Conservation (phyloP, 2,329 filamentous ascomycete genomes). For the Calonectria pseudoreteaudii region DNA sequence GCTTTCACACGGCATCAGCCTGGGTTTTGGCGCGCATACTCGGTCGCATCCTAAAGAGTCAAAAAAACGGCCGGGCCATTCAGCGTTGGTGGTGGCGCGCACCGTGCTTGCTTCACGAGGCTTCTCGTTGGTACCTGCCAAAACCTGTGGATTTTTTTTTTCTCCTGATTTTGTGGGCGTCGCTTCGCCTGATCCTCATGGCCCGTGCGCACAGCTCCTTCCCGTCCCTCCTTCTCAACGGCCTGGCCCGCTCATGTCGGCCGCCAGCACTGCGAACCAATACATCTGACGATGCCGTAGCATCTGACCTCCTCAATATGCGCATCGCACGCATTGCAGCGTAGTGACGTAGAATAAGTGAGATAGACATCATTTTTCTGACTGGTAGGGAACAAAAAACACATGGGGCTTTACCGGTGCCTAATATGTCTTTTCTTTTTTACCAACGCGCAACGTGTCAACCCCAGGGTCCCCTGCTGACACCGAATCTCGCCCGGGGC, state of each 20-base stretch:
- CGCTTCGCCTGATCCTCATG: conserved; percentile 31
- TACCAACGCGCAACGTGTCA: conserved; percentile 5
- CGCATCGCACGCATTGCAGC: background rate
- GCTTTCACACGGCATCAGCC: background rate
- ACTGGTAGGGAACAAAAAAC: background rate
- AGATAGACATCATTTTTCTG: background rate
- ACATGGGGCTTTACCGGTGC: background rate
- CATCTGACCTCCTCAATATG: background rate
- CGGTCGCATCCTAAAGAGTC: background rate
- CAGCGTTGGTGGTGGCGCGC: background rate
- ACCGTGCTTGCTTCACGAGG: background rate
- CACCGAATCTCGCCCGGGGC: conserved; percentile 1
- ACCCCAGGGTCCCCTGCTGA: conserved; percentile 1
- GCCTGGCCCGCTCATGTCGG: background rate
- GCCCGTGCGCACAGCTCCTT: conserved; percentile 31
- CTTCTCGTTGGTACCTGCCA: background rate
- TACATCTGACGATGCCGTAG: background rate
- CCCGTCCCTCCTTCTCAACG: conserved; percentile 26
- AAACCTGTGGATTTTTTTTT: background rate
- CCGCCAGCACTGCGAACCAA: background rate
- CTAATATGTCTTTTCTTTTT: background rate
- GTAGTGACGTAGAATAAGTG: background rate
- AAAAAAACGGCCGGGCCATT: background rate
- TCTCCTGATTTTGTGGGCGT: conserved; percentile 37
- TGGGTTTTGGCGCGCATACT: background rate